phyloP scores from a whole-genome alignment of 192 early-diverging fungal genomes.

The Umbelopsis vinacea region DNA sequence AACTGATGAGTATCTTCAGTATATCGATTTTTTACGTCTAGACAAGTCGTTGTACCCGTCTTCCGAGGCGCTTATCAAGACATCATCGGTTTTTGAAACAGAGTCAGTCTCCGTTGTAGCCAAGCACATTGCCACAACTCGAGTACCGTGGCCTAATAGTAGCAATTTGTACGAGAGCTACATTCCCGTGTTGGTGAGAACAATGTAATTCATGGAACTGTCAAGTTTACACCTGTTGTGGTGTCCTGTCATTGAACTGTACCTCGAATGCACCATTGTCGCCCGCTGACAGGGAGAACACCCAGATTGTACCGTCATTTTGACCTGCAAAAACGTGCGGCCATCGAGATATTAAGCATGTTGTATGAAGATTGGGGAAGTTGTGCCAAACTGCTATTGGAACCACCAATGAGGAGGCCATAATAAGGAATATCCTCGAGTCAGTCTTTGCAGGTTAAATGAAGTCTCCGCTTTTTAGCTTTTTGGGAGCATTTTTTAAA shows the following conservation, averaged over 20 bases:
- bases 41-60: slow-evolving; percentile 49
- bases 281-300: slow-evolving; percentile 35
- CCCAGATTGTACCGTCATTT: slow-evolving; percentile 60
- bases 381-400: slow-evolving; percentile 55
- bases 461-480: neutral
- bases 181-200: neutral
- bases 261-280: slow-evolving; percentile 25
- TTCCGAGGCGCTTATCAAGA: slow-evolving; percentile 57
- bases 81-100: slow-evolving; percentile 45
- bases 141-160: slow-evolving; percentile 53
- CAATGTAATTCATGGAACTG: neutral
- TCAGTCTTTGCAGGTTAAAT: neutral
- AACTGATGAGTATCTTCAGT: neutral
- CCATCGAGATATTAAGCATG: slow-evolving; percentile 41
- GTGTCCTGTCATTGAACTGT: neutral
- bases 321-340: slow-evolving; percentile 54
- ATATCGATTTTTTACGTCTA: slow-evolving; percentile 1
- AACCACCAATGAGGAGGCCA: slow-evolving; percentile 55
- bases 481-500: neutral
- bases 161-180: slow-evolving; percentile 50
- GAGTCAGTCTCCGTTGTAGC: slow-evolving; percentile 47
- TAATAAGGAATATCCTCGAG: slow-evolving; percentile 20
- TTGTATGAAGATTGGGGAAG: slow-evolving; percentile 38
- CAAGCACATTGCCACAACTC: slow-evolving; percentile 49
- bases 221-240: neutral